Conservation (phyloP, 805 yeast species). For the Hanseniaspora vineae region DNA sequence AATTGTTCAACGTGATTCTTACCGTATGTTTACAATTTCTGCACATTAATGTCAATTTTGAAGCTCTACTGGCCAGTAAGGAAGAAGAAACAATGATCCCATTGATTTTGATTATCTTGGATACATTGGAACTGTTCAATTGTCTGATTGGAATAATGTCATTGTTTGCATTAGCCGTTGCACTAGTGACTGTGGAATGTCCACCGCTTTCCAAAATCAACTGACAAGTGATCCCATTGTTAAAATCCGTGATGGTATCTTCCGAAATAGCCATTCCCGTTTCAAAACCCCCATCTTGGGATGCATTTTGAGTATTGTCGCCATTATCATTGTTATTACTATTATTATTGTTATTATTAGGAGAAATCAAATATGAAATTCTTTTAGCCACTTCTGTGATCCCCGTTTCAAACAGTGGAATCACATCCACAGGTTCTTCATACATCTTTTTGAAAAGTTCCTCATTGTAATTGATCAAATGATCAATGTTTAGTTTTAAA, state of each 20-base stretch:
- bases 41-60: slow-evolving; percentile 73
- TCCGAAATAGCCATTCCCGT: neutral
- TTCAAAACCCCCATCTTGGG: too few relatives aligned
- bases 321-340: slow-evolving; percentile 27
- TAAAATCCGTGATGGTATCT: slow-evolving; percentile 28
- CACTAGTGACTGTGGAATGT: slow-evolving; percentile 5
- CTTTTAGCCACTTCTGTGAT: slow-evolving; percentile 76
- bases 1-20: slow-evolving; percentile 32
- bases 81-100: slow-evolving; percentile 92
- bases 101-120: slow-evolving; percentile 79
- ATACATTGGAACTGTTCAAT: slow-evolving; percentile 74
- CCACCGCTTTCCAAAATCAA: slow-evolving; percentile 8
- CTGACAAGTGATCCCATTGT: slow-evolving; percentile 4
- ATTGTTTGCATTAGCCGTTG: slow-evolving; percentile 47
- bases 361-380: slow-evolving; percentile 33
- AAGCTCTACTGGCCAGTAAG: slow-evolving; percentile 77
- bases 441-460: slow-evolving; percentile 71
- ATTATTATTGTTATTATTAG: slow-evolving; percentile 18
- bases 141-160: slow-evolving; percentile 64
- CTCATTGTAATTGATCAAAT: slow-evolving; percentile 77
- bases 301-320: slow-evolving; percentile 23
- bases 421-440: slow-evolving; percentile 80
- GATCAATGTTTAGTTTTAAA: slow-evolving; percentile 67
- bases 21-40: slow-evolving; percentile 75
- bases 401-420: slow-evolving; percentile 74